These are phyloP conservation scores for Ophiostoma ips DNA, from an alignment of 2,329 filamentous ascomycete species.

Conservation along the genomic window DNA sequence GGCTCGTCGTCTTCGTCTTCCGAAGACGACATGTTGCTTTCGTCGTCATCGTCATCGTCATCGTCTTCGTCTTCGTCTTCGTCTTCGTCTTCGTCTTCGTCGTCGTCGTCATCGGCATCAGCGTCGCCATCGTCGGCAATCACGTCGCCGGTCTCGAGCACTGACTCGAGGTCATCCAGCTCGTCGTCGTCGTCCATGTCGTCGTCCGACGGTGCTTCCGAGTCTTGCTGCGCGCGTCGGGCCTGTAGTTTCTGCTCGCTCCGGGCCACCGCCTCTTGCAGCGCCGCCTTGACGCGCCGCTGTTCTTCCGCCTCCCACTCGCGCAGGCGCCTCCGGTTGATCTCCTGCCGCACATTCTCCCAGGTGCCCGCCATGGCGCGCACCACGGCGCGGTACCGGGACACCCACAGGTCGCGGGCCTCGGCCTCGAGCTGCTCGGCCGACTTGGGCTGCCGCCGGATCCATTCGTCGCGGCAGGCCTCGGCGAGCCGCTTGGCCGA, in stretches of 20 bases:
- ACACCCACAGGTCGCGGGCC: constrained; percentile 50
- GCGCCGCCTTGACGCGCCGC: constrained; percentile 49
- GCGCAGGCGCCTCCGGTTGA: constrained; percentile 44
- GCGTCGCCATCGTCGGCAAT: not conserved
- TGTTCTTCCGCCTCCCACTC: constrained; percentile 55
- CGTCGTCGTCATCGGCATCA: constrained; percentile 35
- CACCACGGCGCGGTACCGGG: constrained; percentile 58
- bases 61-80: constrained; percentile 38
- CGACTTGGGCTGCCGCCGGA: constrained; percentile 57
- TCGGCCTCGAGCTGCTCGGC: constrained; percentile 73
- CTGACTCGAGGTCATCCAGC: constrained; percentile 9
- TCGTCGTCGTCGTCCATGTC: constrained; percentile 29
- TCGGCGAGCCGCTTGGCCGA: constrained; percentile 68
- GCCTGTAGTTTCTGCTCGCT: constrained; percentile 56
- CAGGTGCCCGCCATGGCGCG: constrained; percentile 42
- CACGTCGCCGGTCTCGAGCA: not conserved
- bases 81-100: constrained; percentile 36
- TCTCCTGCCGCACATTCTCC: constrained; percentile 49
- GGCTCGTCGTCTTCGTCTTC: constrained; percentile 39
- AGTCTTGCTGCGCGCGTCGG: constrained; percentile 39
- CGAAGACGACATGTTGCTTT: constrained; percentile 46
- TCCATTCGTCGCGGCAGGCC: constrained; percentile 64
- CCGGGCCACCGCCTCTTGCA: constrained; percentile 59
- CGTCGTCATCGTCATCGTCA: constrained; percentile 26
- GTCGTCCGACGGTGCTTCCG: constrained; percentile 32